Evolutionary conservation across 129 eudicot genomes (phyloP).

Genomic region (Arctium minus): DNA sequence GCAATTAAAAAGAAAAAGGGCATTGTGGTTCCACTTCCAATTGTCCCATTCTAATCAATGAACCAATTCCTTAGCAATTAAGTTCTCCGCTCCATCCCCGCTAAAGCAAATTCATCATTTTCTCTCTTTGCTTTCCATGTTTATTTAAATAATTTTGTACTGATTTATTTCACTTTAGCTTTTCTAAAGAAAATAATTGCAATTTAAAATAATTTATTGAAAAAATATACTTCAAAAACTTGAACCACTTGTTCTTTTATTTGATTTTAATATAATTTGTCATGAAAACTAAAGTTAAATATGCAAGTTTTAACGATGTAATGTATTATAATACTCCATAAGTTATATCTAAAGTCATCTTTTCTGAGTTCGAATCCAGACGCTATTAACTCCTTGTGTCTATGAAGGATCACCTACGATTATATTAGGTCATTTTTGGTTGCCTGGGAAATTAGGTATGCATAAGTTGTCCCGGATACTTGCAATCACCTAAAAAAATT

Average conservation of each 20-base stretch:
- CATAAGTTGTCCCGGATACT: too few species aligned
- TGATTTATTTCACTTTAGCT: not conserved
- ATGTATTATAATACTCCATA: too few species aligned
- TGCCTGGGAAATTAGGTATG: not conserved
- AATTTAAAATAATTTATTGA: not conserved
- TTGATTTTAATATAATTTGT: not conserved
- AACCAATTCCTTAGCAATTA: constrained; percentile 24
- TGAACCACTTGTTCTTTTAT: not conserved
- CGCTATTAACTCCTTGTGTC: not conserved
- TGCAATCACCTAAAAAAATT: too few species aligned
- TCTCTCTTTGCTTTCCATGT: constrained; percentile 19
- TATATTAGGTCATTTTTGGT: too few species aligned
- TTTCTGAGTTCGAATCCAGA: too few species aligned
- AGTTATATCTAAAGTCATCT: not conserved
- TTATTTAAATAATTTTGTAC: too few species aligned
- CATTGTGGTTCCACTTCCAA: constrained; percentile 10
- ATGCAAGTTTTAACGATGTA: not conserved
- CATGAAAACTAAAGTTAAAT: not conserved
- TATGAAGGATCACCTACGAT: not conserved
- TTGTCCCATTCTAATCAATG: constrained; percentile 24
- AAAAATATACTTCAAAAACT: too few species aligned
- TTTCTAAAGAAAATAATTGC: not conserved
- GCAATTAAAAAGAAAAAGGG: constrained; percentile 11
- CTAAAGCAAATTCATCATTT: constrained; percentile 25
- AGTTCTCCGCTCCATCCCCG: constrained; percentile 16